Evolutionary conservation across 306 rosid species (phyloP), one percentile per base, ranked within the genome.

Genomic region (Acacia confusa): DNA sequence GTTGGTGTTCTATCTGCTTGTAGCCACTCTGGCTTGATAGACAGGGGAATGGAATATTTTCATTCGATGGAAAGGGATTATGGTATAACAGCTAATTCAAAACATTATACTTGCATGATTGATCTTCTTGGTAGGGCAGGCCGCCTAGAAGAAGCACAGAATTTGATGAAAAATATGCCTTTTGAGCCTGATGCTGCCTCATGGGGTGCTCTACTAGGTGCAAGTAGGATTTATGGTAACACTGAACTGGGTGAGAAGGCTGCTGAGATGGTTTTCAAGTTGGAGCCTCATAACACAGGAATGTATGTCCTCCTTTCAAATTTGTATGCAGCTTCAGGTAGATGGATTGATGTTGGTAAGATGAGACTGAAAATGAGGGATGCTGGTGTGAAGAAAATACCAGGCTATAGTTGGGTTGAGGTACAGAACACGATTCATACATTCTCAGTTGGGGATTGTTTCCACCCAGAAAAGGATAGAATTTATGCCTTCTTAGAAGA

Each of bases 101-200:
- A 88, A 79, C 97, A 91, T 70, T 93, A 87, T 82, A 90, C 97
- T 34, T 93, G 97, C 87, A 85, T 89, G 89, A 84, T 93, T 69
- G 97, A 93, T 83, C 97, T 93, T 85, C 91, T 93, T 41, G 97
- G 97, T n/a, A 86, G 97, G 77, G 93, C 97, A 2, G 97, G 97
- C 74, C 87, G 89, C 74, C 83, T 93, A 58, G 90, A 86, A 22
- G 97, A 91, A 85, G 97, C 97, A 9, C 90, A 84, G 47, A 82
- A 89, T 70, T 84, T 93, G 65, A 91, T 93, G 91, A 82, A 73
- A 83, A 87, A 43, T 67, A 93, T 93, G 97, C 93, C 97, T 71
- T 91, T 90, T 36, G 80, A 88, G 82, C 97, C 97, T 53, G 92
- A 83, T 78, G 97, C 91, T 78, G 94, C 97, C 70, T 84, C 94